Evolutionary conservation across 371 early-diverging fungal species (phyloP).

Genomic region (Mucor circinelloides): DNA sequence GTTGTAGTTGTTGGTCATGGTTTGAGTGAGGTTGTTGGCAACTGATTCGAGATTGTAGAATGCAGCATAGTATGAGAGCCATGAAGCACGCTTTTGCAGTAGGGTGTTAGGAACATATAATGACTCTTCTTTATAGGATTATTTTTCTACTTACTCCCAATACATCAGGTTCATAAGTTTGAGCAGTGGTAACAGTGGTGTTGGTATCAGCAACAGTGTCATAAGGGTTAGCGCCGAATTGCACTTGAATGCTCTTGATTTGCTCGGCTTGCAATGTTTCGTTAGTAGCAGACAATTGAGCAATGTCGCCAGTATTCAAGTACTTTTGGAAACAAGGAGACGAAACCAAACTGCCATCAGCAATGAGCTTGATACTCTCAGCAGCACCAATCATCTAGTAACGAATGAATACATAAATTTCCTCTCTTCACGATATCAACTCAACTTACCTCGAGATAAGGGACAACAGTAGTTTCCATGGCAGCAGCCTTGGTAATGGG

Average conservation of each 20-base stretch:
- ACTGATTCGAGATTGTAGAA: slow-evolving; percentile 72
- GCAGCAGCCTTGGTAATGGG: slow-evolving; percentile 64
- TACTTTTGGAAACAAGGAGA: slow-evolving; percentile 71
- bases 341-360: slow-evolving; percentile 57
- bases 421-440: background rate
- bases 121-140: background rate
- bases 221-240: slow-evolving; percentile 40
- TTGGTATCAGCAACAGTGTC: slow-evolving; percentile 17
- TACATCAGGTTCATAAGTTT: slow-evolving; percentile 48
- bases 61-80: slow-evolving; percentile 77
- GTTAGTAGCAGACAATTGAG: slow-evolving; percentile 41
- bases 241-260: slow-evolving; percentile 43
- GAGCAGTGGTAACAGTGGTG: slow-evolving; percentile 33
- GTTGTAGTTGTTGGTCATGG: slow-evolving; percentile 70
- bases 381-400: slow-evolving; percentile 66
- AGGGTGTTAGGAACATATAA: background rate
- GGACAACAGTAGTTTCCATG: slow-evolving; percentile 63
- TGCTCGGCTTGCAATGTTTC: slow-evolving; percentile 43
- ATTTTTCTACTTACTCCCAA: slow-evolving; percentile 55
- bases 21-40: slow-evolving; percentile 58
- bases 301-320: slow-evolving; percentile 30
- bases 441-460: slow-evolving; percentile 62
- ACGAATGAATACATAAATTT: background rate
- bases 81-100: slow-evolving; percentile 69
- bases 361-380: slow-evolving; percentile 54